Evolutionary conservation across 495 filamentous ascomycete species (phyloP).

Genomic region (Lindgomyces ingoldianus): DNA sequence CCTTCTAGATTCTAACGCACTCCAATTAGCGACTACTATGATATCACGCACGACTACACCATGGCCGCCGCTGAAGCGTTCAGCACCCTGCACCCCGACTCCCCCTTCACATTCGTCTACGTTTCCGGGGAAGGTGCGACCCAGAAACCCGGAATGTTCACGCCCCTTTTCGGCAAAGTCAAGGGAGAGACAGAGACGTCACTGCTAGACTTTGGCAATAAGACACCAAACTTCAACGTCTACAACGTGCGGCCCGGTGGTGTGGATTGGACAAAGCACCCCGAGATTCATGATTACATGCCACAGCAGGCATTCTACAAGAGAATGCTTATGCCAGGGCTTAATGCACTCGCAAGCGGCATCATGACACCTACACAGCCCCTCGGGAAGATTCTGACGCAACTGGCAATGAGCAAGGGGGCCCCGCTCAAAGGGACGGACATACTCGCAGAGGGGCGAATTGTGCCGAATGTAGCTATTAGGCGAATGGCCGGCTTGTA

Average conservation of each 20-base stretch:
- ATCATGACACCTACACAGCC: constrained; percentile 49
- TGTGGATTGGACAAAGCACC: constrained; percentile 53
- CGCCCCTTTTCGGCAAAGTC: constrained; percentile 57
- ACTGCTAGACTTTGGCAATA: constrained; percentile 51
- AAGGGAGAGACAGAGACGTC: constrained; percentile 65
- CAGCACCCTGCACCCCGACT: constrained; percentile 48
- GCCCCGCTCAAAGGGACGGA: constrained; percentile 49
- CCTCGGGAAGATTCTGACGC: constrained; percentile 51
- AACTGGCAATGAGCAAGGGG: constrained; percentile 63
- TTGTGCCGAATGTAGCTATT: constrained; percentile 53
- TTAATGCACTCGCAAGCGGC: constrained; percentile 26
- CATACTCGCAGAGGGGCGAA: constrained; percentile 50
- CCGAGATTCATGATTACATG: constrained; percentile 53
- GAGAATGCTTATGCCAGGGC: constrained; percentile 28
- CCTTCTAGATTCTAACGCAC: neutral
- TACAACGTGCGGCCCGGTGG: constrained; percentile 56
- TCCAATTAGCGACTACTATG: constrained; percentile 59
- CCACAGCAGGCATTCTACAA: constrained; percentile 39
- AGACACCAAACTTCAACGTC: constrained; percentile 50
- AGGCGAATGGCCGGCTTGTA: constrained; percentile 50
- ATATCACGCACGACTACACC: constrained; percentile 66
- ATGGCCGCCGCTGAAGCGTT: constrained; percentile 64
- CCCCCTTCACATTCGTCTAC: constrained; percentile 67
- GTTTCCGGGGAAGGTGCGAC: constrained; percentile 63
- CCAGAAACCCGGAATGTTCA: constrained; percentile 52